Evolutionary conservation across 768 basidiomycete species (phyloP).

Genomic region (Imleria badia): DNA sequence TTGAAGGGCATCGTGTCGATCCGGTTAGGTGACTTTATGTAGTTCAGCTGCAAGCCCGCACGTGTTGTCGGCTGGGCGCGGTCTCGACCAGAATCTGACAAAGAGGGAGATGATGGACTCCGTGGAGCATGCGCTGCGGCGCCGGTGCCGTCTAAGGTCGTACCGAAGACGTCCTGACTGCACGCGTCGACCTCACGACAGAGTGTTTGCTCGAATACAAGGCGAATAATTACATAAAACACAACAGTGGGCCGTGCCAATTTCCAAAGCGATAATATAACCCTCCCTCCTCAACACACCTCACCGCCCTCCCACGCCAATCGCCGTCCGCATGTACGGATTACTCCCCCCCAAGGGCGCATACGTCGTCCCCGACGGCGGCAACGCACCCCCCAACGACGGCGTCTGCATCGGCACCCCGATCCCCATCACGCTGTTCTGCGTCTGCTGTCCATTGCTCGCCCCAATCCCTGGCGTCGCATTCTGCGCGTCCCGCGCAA

Average conservation of each 20-base stretch:
- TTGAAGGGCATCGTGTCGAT: too few relatives aligned
- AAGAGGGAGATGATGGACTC: too few relatives aligned
- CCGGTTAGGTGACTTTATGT: too few relatives aligned
- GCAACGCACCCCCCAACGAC: slow-evolving; percentile 39
- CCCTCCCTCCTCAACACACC: not conserved
- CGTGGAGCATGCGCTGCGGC: too few relatives aligned
- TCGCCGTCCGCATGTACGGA: slow-evolving; percentile 63
- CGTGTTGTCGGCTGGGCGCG: too few relatives aligned
- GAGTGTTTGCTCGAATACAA: slow-evolving; percentile 22
- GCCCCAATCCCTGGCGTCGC: slow-evolving; percentile 47
- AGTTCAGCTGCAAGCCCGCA: too few relatives aligned
- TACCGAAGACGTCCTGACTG: too few relatives aligned
- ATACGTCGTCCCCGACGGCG: slow-evolving; percentile 54
- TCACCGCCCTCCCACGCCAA: slow-evolving; percentile 53
- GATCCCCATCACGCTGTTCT: slow-evolving; percentile 51
- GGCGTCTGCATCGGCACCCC: slow-evolving; percentile 39
- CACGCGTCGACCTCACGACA: too few relatives aligned
- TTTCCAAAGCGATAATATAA: slow-evolving; percentile 27
- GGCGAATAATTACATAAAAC: slow-evolving; percentile 34
- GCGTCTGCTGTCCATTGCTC: slow-evolving; percentile 27
- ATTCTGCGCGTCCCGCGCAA: slow-evolving; percentile 51
- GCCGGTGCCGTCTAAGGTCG: too few relatives aligned
- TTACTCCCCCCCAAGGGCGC: slow-evolving; percentile 58
- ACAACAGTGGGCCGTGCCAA: slow-evolving; percentile 19
- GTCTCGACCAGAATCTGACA: too few relatives aligned